phyloP scores from a whole-genome alignment of 1,139 yeast species.

The Candida sojae region DNA sequence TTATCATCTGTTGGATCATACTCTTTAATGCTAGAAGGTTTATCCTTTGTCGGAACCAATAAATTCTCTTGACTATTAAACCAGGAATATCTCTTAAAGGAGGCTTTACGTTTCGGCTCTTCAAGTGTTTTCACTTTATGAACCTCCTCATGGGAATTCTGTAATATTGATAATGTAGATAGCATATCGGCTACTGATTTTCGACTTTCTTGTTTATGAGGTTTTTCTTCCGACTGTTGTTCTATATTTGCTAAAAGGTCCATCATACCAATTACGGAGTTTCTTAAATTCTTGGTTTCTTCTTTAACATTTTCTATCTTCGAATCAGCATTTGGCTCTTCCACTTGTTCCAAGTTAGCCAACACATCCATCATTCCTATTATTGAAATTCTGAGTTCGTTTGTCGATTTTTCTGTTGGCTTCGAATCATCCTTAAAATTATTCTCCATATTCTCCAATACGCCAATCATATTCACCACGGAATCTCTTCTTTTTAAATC shows the following conservation, averaged over 20 bases:
- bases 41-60: conserved; percentile 6
- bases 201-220: not conserved
- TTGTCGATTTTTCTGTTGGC: not conserved
- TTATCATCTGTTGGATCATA: conserved; percentile 11
- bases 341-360: conserved; percentile 10
- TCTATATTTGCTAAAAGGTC: conserved; percentile 15
- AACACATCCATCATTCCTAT: conserved; percentile 21
- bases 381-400: conserved; percentile 17
- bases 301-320: not conserved
- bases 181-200: conserved; percentile 22
- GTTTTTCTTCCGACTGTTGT: not conserved
- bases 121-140: not conserved
- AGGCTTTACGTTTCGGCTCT: conserved; percentile 6
- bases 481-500: not conserved
- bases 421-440: not conserved
- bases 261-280: conserved; percentile 20
- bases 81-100: conserved; percentile 36
- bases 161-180: conserved; percentile 17
- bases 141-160: not conserved
- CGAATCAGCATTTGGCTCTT: not conserved
- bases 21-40: conserved; percentile 3
- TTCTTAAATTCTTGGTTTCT: conserved; percentile 13
- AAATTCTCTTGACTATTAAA: conserved; percentile 32
- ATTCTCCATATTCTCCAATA: conserved; percentile 15
- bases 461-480: conserved; percentile 18